A percentile compares a stretch with the other conserved stretches of the same genome.
Evolutionary conservation across 192 early-diverging fungal genomes (phyloP).

Genomic region (Helicostylum pulchrum): DNA sequence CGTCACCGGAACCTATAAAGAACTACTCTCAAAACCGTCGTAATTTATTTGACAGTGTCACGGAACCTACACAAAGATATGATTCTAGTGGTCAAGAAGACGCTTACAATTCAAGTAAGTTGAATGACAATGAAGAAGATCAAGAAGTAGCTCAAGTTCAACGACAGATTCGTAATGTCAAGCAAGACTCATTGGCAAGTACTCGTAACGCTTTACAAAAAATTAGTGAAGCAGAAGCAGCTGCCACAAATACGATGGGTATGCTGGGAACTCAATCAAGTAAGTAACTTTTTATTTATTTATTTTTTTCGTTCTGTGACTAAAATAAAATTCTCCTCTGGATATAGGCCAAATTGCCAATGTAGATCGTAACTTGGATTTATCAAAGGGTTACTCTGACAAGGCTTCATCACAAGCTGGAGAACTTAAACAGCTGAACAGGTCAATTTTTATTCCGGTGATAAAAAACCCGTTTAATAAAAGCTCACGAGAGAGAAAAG

Average conservation of each 20-base stretch:
- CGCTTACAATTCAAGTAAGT: constrained; percentile 12
- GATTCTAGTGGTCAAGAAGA: constrained; percentile 15
- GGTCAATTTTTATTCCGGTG: constrained; percentile 69
- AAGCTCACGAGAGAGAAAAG: constrained; percentile 52
- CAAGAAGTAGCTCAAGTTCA: constrained; percentile 57
- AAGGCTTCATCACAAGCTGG: constrained; percentile 47
- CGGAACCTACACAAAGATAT: constrained; percentile 3
- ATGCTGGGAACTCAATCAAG: constrained; percentile 63
- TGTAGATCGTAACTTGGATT: constrained; percentile 61
- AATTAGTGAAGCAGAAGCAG: constrained; percentile 58
- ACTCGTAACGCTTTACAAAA: constrained; percentile 62
- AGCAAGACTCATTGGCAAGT: constrained; percentile 63
- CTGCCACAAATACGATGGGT: constrained; percentile 56
- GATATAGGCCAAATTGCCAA: constrained; percentile 36
- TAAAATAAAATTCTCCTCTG: neutral
- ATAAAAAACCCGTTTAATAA: constrained; percentile 66
- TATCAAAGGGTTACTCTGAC: constrained; percentile 55
- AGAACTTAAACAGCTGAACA: constrained; percentile 63
- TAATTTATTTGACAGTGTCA: constrained; percentile 6
- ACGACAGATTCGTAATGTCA: constrained; percentile 54
- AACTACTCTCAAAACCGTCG: constrained; percentile 10
- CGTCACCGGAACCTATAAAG: neutral
- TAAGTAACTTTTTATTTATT: constrained; percentile 17
- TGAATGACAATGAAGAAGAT: constrained; percentile 51
- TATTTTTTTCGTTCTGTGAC: neutral